Percentiles rank a stretch among this genome's conserved stretches.
phyloP scores from a whole-genome alignment of 495 filamentous ascomycete species.

The Rusavskia elegans region DNA sequence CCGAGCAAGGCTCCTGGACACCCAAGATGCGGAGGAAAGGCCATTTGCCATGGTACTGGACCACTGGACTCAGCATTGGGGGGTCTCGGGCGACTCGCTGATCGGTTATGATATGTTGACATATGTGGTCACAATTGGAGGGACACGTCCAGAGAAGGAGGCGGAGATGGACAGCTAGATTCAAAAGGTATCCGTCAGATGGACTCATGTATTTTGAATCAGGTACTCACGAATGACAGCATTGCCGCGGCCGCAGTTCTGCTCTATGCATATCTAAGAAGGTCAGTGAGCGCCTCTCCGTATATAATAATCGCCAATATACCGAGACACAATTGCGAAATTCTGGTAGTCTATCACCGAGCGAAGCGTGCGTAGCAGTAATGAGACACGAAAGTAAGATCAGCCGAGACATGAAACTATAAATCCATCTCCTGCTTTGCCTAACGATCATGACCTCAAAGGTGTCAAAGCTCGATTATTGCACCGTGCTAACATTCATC shows the following conservation, averaged over 20 bases:
- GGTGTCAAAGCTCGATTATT: too few relatives aligned
- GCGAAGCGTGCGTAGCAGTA: slow-evolving; percentile 44
- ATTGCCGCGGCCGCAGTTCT: slow-evolving; percentile 53
- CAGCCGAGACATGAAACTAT: background rate
- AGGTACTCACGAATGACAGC: slow-evolving; percentile 29
- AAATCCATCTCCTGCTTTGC: background rate
- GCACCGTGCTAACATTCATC: too few relatives aligned
- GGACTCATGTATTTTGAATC: slow-evolving; percentile 1
- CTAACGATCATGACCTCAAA: background rate
- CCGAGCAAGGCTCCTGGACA: slow-evolving; percentile 86
- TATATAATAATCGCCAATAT: slow-evolving; percentile 8
- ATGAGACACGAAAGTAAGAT: slow-evolving; percentile 25
- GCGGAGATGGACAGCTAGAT: slow-evolving; percentile 31
- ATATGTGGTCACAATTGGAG: slow-evolving; percentile 92
- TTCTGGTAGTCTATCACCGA: slow-evolving; percentile 77
- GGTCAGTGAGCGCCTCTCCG: slow-evolving; percentile 1
- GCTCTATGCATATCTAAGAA: slow-evolving; percentile 56
- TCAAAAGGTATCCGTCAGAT: background rate
- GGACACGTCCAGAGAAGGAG: slow-evolving; percentile 52
- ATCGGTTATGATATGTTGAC: slow-evolving; percentile 85
- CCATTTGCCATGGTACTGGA: slow-evolving; percentile 99
- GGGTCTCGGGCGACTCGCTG: slow-evolving; percentile 48
- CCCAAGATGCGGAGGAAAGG: slow-evolving; percentile 80
- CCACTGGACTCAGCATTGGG: slow-evolving; percentile 46
- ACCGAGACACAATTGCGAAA: slow-evolving; percentile 83